A percentile compares a stretch with the other conserved stretches of the same genome.
Evolutionary conservation across 495 filamentous ascomycete genomes (phyloP).

Genomic region (Corynascus novoguineensis): DNA sequence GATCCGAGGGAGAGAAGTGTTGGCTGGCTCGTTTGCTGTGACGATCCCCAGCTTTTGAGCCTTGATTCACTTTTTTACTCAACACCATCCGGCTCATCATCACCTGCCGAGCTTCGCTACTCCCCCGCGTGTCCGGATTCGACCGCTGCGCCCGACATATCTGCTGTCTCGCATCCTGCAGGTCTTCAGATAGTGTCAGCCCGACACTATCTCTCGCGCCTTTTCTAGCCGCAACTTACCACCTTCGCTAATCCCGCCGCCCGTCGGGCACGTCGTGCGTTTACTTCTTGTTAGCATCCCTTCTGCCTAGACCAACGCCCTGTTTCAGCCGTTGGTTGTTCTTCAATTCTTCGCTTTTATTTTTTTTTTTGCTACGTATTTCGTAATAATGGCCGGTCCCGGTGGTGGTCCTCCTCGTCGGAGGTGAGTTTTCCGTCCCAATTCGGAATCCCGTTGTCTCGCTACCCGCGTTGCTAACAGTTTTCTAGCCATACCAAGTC

Average conservation of each 20-base stretch:
- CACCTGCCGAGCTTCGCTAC: conserved; percentile 5
- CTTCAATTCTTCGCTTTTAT: conserved; percentile 41
- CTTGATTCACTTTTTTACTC: not conserved
- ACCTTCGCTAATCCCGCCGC: conserved; percentile 36
- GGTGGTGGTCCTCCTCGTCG: conserved; percentile 67
- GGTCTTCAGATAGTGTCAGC: conserved; percentile 16
- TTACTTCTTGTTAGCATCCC: conserved; percentile 35
- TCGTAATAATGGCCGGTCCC: conserved; percentile 63
- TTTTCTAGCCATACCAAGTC: conserved; percentile 86
- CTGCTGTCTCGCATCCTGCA: conserved; percentile 1
- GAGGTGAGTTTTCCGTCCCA: conserved; percentile 39
- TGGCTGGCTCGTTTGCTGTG: conserved; percentile 1
- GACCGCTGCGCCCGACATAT: not conserved
- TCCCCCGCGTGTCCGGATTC: conserved; percentile 3
- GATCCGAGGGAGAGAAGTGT: conserved; percentile 5
- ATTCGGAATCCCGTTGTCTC: conserved; percentile 4
- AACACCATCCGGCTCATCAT: conserved; percentile 3
- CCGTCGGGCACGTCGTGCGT: conserved; percentile 32
- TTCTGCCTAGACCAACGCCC: not conserved
- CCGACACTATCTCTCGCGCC: conserved; percentile 21
- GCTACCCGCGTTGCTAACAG: conserved; percentile 8
- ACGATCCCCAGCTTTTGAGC: not conserved
- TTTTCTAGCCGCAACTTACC: conserved; percentile 28
- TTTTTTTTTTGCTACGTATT: conserved; percentile 26
- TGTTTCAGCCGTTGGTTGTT: conserved; percentile 15